Evolutionary conservation across 1,139 yeast species (phyloP), one percentile per base, ranked within the genome.

Genomic region (Scheffersomyces insectosa): DNA sequence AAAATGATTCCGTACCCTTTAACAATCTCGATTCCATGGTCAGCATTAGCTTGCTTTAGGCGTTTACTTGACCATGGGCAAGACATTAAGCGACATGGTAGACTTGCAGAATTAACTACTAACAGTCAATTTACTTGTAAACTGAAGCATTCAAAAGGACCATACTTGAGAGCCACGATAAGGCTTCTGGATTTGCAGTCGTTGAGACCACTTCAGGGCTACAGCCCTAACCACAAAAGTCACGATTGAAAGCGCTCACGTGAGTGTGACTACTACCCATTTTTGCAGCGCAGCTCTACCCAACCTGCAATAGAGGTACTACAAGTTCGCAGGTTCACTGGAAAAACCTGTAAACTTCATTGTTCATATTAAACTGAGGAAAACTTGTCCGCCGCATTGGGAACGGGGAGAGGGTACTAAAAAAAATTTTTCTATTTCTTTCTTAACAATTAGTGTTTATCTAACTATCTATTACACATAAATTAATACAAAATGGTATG

Each of bases 401-500:
- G 25, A 20, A 20, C 25, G 6, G 25, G 25, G 25, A 20, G 25
- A 20, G 25, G 25, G 6, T 31, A 31, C 34, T 31, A 31, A 31
- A 25, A 36, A 45, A 48, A 50, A 43, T 39, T 47, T 49, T 50
- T 47, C 50, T 49, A 47, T 37, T 40, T 42, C 39, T 38, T 37
- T 35, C 34, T 31, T 31, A 31, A 12, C 20, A 31, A 10, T 14
- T n/a, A 10, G 23, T 15, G 15, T 31, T 31, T 31, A 31, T 31
- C 15, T 31, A 33, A 38, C 38, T 29, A 40, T 37, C 39, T 43
- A 43, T 42, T 46, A 42, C 46, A 45, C 43, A 47, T 10, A 31
- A 14, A 53, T 56, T 50, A 50, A 57, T 53, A 51, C 63, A 65
- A 63, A 57, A 64, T 64, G 67, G 68, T 64, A 63, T 56, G 68